phyloP scores from a whole-genome alignment of 1,139 yeast genomes.

The Insectozyma bohioensis region DNA sequence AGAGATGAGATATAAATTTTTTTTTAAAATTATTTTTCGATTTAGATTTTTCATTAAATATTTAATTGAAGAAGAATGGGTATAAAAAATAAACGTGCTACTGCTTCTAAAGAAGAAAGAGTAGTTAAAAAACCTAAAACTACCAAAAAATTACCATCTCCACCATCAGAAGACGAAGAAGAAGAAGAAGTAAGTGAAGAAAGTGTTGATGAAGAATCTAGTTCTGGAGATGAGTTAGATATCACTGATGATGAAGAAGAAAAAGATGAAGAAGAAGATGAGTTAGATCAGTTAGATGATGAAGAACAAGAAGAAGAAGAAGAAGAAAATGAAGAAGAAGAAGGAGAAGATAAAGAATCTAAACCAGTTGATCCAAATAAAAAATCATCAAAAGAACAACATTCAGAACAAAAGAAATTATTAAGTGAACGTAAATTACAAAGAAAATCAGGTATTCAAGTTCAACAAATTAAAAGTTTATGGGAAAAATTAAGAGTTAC shows the following conservation, averaged over 20 bases:
- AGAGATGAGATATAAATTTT: slow-evolving; percentile 4
- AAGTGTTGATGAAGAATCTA: slow-evolving; percentile 13
- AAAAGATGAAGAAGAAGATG: slow-evolving; percentile 11
- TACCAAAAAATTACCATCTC: slow-evolving; percentile 17
- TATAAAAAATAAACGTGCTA: slow-evolving; percentile 20
- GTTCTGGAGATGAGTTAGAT: slow-evolving; percentile 18
- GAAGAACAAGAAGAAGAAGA: slow-evolving; percentile 17
- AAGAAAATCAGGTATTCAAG: slow-evolving; percentile 83
- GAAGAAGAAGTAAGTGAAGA: slow-evolving; percentile 16
- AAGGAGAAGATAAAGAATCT: slow-evolving; percentile 17
- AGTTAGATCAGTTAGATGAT: slow-evolving; percentile 18
- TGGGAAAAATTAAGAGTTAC: slow-evolving; percentile 94
- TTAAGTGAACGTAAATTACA: slow-evolving; percentile 81
- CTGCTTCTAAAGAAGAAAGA: slow-evolving; percentile 28
- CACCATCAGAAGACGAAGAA: slow-evolving; percentile 12
- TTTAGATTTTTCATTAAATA: too few species aligned
- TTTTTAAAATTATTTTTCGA: too few species aligned
- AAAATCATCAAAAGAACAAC: slow-evolving; percentile 65
- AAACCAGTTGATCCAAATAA: slow-evolving; percentile 36
- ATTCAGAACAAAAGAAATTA: slow-evolving; percentile 78
- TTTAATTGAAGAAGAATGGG: slow-evolving; percentile 23
- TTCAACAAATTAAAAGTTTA: slow-evolving; percentile 77
- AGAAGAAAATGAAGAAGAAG: slow-evolving; percentile 4
- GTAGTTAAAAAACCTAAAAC: slow-evolving; percentile 29
- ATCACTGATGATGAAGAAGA: too few species aligned